These are phyloP conservation scores for Tulasnella sp. DNA, from an alignment of 768 basidiomycete species.

Conservation along the genomic window DNA sequence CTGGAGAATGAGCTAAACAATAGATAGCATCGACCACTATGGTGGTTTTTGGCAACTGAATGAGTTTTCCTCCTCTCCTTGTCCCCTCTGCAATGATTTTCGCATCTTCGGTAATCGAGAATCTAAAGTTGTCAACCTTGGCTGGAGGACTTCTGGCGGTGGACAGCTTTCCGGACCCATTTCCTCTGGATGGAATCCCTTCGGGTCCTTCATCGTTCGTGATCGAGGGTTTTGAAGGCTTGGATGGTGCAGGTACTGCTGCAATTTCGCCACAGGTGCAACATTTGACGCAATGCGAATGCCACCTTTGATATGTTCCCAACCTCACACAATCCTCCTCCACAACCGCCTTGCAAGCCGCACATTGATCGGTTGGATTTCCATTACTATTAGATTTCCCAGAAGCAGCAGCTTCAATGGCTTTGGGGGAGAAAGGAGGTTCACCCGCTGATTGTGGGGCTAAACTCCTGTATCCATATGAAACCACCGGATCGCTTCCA, in stretches of 20 bases:
- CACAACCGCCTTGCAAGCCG: slow-evolving; percentile 76
- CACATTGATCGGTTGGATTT: slow-evolving; percentile 62
- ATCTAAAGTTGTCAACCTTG: slow-evolving; percentile 65
- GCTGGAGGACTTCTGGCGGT: slow-evolving; percentile 64
- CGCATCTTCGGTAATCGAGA: too few species aligned
- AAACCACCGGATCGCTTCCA: slow-evolving; percentile 50
- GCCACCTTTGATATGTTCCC: slow-evolving; percentile 96
- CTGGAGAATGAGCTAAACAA: slow-evolving; percentile 70
- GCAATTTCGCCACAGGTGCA: slow-evolving; percentile 63
- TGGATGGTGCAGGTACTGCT: slow-evolving; percentile 36
- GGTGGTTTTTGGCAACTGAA: slow-evolving; percentile 12
- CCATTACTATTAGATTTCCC: not conserved
- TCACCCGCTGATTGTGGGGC: slow-evolving; percentile 87
- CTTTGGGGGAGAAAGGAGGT: slow-evolving; percentile 46
- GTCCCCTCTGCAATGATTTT: slow-evolving; percentile 14
- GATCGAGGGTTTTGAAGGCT: slow-evolving; percentile 42
- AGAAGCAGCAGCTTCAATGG: slow-evolving; percentile 22
- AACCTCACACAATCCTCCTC: slow-evolving; percentile 95
- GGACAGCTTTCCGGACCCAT: slow-evolving; percentile 37
- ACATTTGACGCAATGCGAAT: slow-evolving; percentile 87
- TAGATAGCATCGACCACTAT: too few species aligned
- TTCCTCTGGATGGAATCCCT: slow-evolving; percentile 5
- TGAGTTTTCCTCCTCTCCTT: not conserved
- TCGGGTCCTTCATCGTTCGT: slow-evolving; percentile 41
- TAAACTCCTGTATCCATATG: slow-evolving; percentile 84